These are phyloP conservation scores for Cardamine chenopodiifolia DNA, from an alignment of 345 rosid species.

Conservation along the genomic window DNA sequence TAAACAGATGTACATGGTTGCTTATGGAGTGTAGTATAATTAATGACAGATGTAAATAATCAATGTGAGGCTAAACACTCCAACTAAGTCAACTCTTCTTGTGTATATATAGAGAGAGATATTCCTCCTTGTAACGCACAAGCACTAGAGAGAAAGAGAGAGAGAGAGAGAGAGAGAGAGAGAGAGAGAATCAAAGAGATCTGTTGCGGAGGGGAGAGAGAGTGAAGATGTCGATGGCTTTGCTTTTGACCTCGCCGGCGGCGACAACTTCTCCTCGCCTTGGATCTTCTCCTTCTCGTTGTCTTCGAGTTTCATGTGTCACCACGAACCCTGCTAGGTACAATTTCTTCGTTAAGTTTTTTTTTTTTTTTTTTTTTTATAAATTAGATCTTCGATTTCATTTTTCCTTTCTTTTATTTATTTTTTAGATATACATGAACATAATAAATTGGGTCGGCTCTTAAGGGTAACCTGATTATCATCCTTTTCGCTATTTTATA, in stretches of 20 bases:
- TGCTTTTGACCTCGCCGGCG: constrained; percentile 33
- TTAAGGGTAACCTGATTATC: constrained; percentile 8
- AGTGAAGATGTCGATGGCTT: constrained; percentile 35
- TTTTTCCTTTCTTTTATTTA: neutral
- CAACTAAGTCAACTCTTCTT: constrained; percentile 34
- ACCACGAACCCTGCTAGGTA: constrained; percentile 32
- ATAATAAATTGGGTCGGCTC: neutral
- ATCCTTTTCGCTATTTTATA: constrained; percentile 12
- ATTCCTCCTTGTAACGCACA: constrained; percentile 38
- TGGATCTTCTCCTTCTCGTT: constrained; percentile 34
- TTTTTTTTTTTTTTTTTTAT: too few relatives aligned
- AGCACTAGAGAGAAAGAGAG: neutral
- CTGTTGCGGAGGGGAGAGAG: constrained; percentile 12
- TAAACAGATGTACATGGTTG: constrained; percentile 16
- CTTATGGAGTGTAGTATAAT: neutral
- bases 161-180: constrained; percentile 11
- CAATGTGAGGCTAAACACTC: constrained; percentile 21
- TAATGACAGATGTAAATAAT: constrained; percentile 7
- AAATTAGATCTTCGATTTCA: constrained; percentile 29
- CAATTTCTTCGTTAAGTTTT: neutral
- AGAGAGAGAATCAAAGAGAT: constrained; percentile 33
- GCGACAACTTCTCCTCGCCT: constrained; percentile 22
- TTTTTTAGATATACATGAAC: neutral
- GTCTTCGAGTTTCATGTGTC: constrained; percentile 41
- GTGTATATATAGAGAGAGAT: constrained; percentile 26